Evolutionary conservation across 768 basidiomycete species (phyloP).

Genomic region (Sporobolomyces phaffii): DNA sequence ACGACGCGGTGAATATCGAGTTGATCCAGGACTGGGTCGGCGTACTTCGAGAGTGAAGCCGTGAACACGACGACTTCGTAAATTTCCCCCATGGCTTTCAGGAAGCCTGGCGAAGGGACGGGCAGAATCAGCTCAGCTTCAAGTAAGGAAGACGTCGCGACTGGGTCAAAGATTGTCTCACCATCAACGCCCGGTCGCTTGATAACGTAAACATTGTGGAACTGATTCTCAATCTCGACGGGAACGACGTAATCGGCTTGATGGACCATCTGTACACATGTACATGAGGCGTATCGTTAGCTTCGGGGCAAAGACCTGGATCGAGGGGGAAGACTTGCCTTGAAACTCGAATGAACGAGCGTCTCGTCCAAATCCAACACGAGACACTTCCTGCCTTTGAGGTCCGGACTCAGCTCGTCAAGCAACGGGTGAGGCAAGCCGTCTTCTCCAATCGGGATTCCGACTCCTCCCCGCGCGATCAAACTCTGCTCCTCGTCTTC

Average conservation of each 20-base stretch:
- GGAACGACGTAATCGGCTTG: constrained; percentile 98
- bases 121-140: neutral
- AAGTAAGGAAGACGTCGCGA: no score
- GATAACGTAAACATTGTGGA: constrained; percentile 98
- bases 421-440: constrained; percentile 80
- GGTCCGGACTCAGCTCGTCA: constrained; percentile 70
- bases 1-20: constrained; percentile 89
- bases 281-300: no score
- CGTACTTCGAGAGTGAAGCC: constrained; percentile 97
- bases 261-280: constrained; percentile 63
- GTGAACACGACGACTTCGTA: constrained; percentile 98
- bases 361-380: constrained; percentile 97
- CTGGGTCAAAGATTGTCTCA: no score
- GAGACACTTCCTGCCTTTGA: constrained; percentile 85
- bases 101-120: constrained; percentile 55
- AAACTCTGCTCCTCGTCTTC: constrained; percentile 88
- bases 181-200: constrained; percentile 95
- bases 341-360: constrained; percentile 94
- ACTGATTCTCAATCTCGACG: constrained; percentile 96
- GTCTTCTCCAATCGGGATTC: constrained; percentile 92
- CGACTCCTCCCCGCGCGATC: constrained; percentile 84
- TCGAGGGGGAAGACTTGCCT: constrained; percentile 54
- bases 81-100: constrained; percentile 96
- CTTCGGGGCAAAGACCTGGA: neutral
- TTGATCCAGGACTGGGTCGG: constrained; percentile 96